phyloP scores from a whole-genome alignment of 176 grass and related monocot genomes.

The Raddia guianensis region DNA sequence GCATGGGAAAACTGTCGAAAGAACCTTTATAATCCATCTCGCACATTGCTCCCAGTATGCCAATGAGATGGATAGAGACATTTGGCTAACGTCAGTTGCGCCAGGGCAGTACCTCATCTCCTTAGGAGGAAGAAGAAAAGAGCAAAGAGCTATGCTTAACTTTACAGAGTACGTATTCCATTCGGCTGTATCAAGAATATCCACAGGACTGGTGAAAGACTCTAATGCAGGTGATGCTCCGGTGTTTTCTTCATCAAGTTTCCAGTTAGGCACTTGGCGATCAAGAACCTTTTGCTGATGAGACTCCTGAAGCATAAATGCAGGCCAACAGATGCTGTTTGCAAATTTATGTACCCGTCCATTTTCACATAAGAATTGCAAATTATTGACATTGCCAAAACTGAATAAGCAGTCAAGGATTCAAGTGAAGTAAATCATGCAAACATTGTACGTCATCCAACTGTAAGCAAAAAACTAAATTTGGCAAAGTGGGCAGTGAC shows the following conservation, averaged over 20 bases:
- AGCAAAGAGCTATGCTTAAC: conserved; percentile 82
- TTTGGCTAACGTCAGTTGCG: conserved; percentile 55
- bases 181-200: conserved; percentile 66
- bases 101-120: conserved; percentile 62
- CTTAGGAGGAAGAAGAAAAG: conserved; percentile 85
- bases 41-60: conserved; percentile 94
- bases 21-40: conserved; percentile 92
- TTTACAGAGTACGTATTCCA: conserved; percentile 86
- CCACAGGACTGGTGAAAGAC: conserved; percentile 47
- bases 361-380: conserved; percentile 98
- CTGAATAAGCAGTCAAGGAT: conserved; percentile 78
- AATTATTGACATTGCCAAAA: conserved; percentile 90
- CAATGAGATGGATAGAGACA: conserved; percentile 69
- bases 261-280: conserved; percentile 29
- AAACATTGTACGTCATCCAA: conserved; percentile 25
- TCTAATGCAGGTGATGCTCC: conserved; percentile 34
- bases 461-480: conserved; percentile 17
- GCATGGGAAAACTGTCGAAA: conserved; percentile 89
- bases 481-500: conserved; percentile 15
- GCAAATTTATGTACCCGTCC: conserved; percentile 96
- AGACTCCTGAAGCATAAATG: conserved; percentile 85
- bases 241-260: conserved; percentile 33
- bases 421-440: conserved; percentile 29
- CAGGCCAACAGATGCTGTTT: conserved; percentile 95
- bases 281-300: conserved; percentile 51